Evolutionary conservation across 75 land plant genomes (phyloP).

Genomic region (Pseudotsuga menziesii): DNA sequence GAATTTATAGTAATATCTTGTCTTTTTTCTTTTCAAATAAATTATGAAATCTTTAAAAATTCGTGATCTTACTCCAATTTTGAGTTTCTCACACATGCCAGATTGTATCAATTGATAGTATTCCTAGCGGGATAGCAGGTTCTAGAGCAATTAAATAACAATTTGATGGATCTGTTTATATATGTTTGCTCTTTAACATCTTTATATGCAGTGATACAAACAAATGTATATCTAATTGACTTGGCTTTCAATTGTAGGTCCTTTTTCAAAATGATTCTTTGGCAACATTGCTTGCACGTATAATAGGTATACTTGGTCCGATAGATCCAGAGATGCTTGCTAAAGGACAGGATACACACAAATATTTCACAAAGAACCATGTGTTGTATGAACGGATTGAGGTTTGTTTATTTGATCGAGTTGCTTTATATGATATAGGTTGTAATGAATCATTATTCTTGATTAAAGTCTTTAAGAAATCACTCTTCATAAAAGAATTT

Average conservation of each 20-base stretch:
- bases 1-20: no score
- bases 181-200: no score
- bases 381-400: constrained; percentile 76
- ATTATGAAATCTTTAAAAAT: no score
- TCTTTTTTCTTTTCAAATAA: no score
- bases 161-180: no score
- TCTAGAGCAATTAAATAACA: no score
- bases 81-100: no score
- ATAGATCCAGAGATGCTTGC: constrained; percentile 84
- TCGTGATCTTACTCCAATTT: no score
- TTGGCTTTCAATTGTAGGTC: constrained; percentile 37
- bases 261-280: constrained; percentile 91
- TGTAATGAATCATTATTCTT: neutral
- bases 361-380: constrained; percentile 83
- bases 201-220: no score
- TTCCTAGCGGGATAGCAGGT: no score
- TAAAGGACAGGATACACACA: constrained; percentile 75
- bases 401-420: constrained; percentile 32
- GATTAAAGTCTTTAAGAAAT: neutral
- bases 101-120: no score
- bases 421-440: neutral
- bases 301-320: constrained; percentile 88
- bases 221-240: no score
- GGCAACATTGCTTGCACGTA: constrained; percentile 73
- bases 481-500: neutral